Evolutionary conservation across 208 protist species (phyloP), one percentile per base, ranked within the genome.

Genomic region (Trypanosoma lewisi): DNA sequence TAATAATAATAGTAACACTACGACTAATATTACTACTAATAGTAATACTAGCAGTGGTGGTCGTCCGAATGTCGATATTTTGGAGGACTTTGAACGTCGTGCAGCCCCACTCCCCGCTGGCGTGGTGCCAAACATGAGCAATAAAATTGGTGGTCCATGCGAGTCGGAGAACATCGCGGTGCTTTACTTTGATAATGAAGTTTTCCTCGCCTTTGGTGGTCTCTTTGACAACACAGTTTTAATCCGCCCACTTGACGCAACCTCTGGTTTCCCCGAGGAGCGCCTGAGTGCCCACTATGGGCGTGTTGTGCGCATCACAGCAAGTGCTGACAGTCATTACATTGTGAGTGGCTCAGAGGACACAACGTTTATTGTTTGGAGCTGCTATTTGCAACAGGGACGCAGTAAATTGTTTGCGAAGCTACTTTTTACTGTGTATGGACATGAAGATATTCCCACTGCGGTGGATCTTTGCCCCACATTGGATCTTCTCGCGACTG

Each of bases 361-460:
- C 69, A 96, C 93, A 0, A 97, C 90, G 11, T 95, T 95, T 63
- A 80, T 90, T 56, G 82, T 97, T 17, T 97, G 90, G 89, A 72
- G 60, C 23, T 92, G 84, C 63, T 68, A 77, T 31, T 39, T 82
- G 25, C 57, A 82, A 28, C 61, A 65, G n/a, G 67, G 59, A 9
- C 53, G 58, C 16, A 28, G 49, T 17, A 77, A 73, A 60, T 71
- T 93, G 21, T 66, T 77, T 37, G 80, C 87, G 44, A 55, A 80
- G 25, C 42, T 88, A n/a, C 60, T 85, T 36, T 95, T 93, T 63
- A 84, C 78, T 21, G 83, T 97, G 6, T 83, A 84, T 63, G 83
- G 83, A 39, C 93, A 97, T 72, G 85, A 95, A 53, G 87, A 89
- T 55, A 80, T 84, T 53, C 86, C 90, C 3, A 85, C 84, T 1